Base-by-base conservation (phyloP, 2,329 filamentous ascomycete species). In the Trichophyton verrucosum region DNA sequence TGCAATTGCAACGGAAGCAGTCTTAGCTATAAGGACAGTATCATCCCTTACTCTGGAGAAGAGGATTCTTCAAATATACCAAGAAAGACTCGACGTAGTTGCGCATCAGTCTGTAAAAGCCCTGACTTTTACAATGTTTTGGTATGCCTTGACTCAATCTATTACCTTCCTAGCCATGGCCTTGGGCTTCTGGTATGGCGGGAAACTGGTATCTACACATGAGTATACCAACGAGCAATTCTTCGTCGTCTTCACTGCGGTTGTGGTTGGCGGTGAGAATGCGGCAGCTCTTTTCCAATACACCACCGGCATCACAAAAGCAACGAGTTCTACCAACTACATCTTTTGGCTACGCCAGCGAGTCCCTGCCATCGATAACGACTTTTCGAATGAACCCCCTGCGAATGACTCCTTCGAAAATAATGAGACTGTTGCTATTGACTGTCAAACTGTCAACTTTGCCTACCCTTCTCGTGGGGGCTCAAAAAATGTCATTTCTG, bases 291-390 rank as follows among this genome's bases (percentile, higher is more conserved):
- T 44, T 44, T 44, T 44, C n/a, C 13, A 17, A 17, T 44, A 44
- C 13, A 44, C 40, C 1, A 17, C n/a, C 6, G 40, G 40, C n/a
- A 44, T 44, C 40, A 44, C 40, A 1, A 81, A 82, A 53, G 87
- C 87, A 0, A 80, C 80, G 30, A 77, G 78, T 1, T 84, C 87
- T 2, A 82, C 83, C 11, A 80, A 79, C 3, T 82, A 91, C 65
- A 81, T 97, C 63, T 92, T 94, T 75, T 84, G 77, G 1, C 80
- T 97, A 17, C 91, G 96, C 66, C 90, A 96, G 69, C 84, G 87
- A 62, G 81, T 87, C 66, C 92, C 92, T 0, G 75, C 77, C 2
- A 92, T 97, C 65, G 20, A 49, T 20, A 49, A 49, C 24, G 20
- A 49, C 20, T 49, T 49, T 24, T 49, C 20, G 24, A 11, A 27